phyloP scores from a whole-genome alignment of 805 yeast species.

The Candida boleticola region DNA sequence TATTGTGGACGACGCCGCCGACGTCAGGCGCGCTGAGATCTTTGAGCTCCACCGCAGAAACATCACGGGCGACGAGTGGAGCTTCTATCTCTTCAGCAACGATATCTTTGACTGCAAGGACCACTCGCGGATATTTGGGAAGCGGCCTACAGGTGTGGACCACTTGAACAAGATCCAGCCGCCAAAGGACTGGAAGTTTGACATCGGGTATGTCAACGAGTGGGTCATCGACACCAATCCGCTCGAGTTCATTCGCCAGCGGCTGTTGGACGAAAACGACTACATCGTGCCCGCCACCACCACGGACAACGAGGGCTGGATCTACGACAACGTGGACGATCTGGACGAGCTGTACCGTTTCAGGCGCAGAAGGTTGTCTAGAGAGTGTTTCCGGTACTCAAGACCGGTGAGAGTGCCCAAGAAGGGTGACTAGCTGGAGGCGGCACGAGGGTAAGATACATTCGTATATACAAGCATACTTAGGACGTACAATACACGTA shows the following conservation, averaged over 20 bases:
- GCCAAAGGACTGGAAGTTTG: constrained; percentile 75
- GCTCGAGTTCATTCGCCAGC: constrained; percentile 47
- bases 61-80: constrained; percentile 59
- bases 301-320: constrained; percentile 47
- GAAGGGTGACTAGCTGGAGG: no score
- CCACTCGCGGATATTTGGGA: constrained; percentile 35
- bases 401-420: constrained; percentile 16
- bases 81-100: constrained; percentile 54
- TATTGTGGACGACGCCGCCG: constrained; percentile 68
- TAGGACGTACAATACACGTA: no score
- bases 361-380: constrained; percentile 55
- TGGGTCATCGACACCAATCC: constrained; percentile 69
- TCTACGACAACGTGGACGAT: constrained; percentile 36
- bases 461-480: no score
- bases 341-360: constrained; percentile 43
- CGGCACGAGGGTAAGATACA: no score
- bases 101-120: constrained; percentile 54
- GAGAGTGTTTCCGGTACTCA: constrained; percentile 50
- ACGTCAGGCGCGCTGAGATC: constrained; percentile 62
- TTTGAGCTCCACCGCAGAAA: constrained; percentile 74
- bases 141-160: constrained; percentile 64
- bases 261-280: constrained; percentile 29
- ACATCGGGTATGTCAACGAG: constrained; percentile 43
- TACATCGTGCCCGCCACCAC: constrained; percentile 12
- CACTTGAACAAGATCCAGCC: constrained; percentile 56